phyloP scores from a whole-genome alignment of 805 yeast species.

The Hanseniaspora hatyaiensis region DNA sequence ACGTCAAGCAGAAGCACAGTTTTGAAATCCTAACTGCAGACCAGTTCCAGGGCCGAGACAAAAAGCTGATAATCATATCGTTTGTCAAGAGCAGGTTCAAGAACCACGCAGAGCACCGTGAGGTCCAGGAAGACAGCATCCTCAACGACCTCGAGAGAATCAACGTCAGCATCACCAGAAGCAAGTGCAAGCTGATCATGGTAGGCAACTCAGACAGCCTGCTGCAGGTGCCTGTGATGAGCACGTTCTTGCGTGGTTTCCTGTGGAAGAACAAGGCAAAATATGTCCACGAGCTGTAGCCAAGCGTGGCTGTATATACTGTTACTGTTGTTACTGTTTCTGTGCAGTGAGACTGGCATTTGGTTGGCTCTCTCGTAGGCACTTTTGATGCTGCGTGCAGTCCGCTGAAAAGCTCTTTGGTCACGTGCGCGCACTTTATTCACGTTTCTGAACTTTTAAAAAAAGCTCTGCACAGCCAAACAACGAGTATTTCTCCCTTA shows the following conservation, averaged over 20 bases:
- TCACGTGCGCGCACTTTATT: too few species aligned
- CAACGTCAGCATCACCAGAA: slow-evolving; percentile 89
- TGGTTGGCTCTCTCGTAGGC: too few species aligned
- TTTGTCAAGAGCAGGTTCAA: slow-evolving; percentile 52
- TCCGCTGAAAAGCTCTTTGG: too few species aligned
- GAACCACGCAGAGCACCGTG: slow-evolving; percentile 33
- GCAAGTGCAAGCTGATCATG: slow-evolving; percentile 69
- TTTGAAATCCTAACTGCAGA: slow-evolving; percentile 87
- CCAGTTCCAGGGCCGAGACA: slow-evolving; percentile 91
- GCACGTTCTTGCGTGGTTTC: slow-evolving; percentile 38
- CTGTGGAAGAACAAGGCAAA: neutral
- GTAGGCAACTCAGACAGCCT: slow-evolving; percentile 68
- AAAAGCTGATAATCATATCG: slow-evolving; percentile 80
- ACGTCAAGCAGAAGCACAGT: slow-evolving; percentile 25
- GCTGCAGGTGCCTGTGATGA: slow-evolving; percentile 20
- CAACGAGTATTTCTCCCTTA: too few species aligned
- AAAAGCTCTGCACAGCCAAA: too few species aligned
- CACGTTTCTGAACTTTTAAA: too few species aligned
- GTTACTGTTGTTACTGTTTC: too few species aligned
- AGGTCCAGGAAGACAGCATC: slow-evolving; percentile 71
- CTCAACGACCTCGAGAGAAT: slow-evolving; percentile 82
- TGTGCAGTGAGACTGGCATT: too few species aligned
- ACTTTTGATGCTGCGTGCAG: too few species aligned
- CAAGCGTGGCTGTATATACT: too few species aligned
- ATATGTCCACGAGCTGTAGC: slow-evolving; percentile 6